Percentiles rank a stretch among this genome's conserved stretches.
Conservation (phyloP, 2,329 filamentous ascomycete species). For the Claviceps sp. region DNA sequence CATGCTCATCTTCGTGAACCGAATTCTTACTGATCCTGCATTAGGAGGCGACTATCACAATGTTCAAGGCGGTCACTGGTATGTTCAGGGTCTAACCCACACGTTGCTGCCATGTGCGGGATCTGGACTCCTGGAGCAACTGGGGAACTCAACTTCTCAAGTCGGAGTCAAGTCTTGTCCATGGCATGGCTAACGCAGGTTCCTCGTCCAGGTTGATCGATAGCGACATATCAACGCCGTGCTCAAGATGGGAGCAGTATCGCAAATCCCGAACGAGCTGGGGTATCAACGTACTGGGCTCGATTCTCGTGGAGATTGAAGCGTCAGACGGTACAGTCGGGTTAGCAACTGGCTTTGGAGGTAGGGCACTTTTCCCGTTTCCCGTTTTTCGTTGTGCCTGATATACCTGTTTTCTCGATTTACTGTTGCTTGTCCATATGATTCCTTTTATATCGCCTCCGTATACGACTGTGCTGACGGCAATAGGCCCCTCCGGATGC, state of each 20-base stretch:
- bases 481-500: slow-evolving; percentile 66
- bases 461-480: background rate
- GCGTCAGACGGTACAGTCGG: slow-evolving; percentile 83
- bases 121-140: too few species aligned
- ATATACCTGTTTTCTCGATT: too few species aligned
- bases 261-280: slow-evolving; percentile 78
- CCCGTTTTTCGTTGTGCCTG: background rate
- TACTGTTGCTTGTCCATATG: too few species aligned
- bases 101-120: too few species aligned
- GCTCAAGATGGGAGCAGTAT: slow-evolving; percentile 81
- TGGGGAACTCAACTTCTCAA: too few species aligned
- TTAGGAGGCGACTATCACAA: slow-evolving; percentile 81
- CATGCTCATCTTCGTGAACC: background rate
- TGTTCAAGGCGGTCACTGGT: slow-evolving; percentile 62
- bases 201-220: slow-evolving; percentile 63
- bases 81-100: slow-evolving; percentile 10
- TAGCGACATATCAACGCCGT: slow-evolving; percentile 82
- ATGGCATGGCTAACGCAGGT: background rate
- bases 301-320: slow-evolving; percentile 83
- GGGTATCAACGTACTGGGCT: slow-evolving; percentile 91
- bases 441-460: background rate
- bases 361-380: slow-evolving; percentile 19
- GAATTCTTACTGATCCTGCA: background rate
- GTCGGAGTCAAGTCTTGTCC: too few species aligned
- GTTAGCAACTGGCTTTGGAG: slow-evolving; percentile 88